Base-by-base conservation (phyloP, 257 asterid species). In the Solanum gandarillasii region DNA sequence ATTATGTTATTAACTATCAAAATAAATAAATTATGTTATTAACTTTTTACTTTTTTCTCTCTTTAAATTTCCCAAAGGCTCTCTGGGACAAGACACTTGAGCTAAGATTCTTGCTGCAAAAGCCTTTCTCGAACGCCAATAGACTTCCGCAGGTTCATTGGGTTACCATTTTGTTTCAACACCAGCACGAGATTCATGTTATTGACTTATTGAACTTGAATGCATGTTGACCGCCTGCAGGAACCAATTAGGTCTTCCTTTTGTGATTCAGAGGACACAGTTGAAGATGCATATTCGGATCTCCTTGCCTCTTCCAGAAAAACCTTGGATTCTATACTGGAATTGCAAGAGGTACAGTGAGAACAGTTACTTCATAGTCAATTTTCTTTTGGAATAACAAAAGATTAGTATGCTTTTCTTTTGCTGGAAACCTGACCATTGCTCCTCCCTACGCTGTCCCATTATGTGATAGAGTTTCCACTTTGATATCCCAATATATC, bases 41-140 rank as follows among this genome's bases (percentile, higher is more conserved):
- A 29, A 76, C 88, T 48, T 14, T 0, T 39, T 46, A 31, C 9
- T 88, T 87, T 55, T 35, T 46, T 46, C 12, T 23, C 31, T 82
- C 71, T 52, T 82, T 82, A 10, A 20, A 82, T 48, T 73, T 43
- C 93, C 89, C 87, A 88, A 88, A 97, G 99, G 96, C 95, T 88
- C 96, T 97, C 32, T 97, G 99, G 98, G 98, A 97, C 91, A 97
- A 94, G 98, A 84, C 97, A 58, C 99, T 97, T 35, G 99, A 97
- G 88, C 86, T 94, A 89, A 94, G 99, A 91, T 93, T 96, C 95
- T 92, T 94, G 97, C 93, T 97, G 90, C 99, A 97, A 90, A 97
- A 94, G 87, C 84, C 99, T 32, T 97, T 92, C 89, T 91, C 98
- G 62, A 94, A 91, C 88, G 94, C 95, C 84, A 96, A 97, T 90